Conservation (phyloP, 1,284 basidiomycete species). For the Malassezia psittaci region DNA sequence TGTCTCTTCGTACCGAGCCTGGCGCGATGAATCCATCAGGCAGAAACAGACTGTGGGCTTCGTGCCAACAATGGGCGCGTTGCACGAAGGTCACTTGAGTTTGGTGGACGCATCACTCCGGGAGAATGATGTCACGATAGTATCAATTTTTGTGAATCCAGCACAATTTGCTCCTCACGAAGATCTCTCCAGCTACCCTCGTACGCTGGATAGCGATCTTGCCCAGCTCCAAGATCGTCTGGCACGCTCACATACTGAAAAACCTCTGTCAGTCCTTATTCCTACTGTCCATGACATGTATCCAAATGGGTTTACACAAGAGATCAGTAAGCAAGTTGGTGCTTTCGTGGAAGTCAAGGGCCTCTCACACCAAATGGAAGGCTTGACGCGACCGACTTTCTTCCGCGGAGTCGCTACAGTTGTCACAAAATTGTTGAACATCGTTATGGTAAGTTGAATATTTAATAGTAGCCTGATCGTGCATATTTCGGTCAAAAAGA, state of each 20-base stretch:
- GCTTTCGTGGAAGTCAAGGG: conserved; percentile 85
- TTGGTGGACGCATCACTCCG: conserved; percentile 62
- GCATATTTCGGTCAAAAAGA: conserved; percentile 98
- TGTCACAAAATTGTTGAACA: conserved; percentile 88
- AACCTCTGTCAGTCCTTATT: conserved; percentile 25
- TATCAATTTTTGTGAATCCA: conserved; percentile 96
- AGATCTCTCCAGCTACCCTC: conserved; percentile 80
- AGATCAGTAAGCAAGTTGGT: conserved; percentile 66
- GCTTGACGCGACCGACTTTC: conserved; percentile 70
- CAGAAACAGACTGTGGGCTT: conserved; percentile 59
- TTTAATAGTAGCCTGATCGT: conserved; percentile 61
- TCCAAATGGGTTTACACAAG: conserved; percentile 67
- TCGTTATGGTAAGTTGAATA: conserved; percentile 58
- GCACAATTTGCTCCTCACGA: conserved; percentile 94
- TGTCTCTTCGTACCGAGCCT: conserved; percentile 4
- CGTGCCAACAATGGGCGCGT: conserved; percentile 92
- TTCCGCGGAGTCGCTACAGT: conserved; percentile 93
- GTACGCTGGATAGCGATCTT: conserved; percentile 53
- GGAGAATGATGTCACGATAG: conserved; percentile 73
- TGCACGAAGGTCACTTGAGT: conserved; percentile 83
- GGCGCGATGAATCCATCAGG: conserved; percentile 9
- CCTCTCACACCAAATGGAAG: conserved; percentile 73
- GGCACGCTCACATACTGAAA: conserved; percentile 15
- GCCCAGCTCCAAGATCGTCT: conserved; percentile 34
- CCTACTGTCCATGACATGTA: conserved; percentile 56